Conservation (phyloP, 129 eudicot species). For the Flaveria sonorensis region DNA sequence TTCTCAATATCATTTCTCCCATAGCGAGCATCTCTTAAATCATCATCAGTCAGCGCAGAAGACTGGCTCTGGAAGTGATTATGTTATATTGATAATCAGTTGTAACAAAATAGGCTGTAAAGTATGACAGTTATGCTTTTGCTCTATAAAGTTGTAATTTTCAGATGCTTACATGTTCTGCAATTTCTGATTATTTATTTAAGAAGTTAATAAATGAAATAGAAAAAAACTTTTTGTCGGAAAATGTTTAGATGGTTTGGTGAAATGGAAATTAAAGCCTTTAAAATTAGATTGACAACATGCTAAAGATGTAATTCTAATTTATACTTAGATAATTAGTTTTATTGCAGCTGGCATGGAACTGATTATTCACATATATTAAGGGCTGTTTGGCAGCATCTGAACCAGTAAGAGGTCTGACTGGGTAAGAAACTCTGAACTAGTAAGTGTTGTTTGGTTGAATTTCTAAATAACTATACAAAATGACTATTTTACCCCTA, state of each 20-base stretch:
- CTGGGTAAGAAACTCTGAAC: too few relatives aligned
- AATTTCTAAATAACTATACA: too few relatives aligned
- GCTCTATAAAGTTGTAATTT: background rate
- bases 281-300: background rate
- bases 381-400: too few relatives aligned
- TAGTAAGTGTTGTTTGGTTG: too few relatives aligned
- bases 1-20: slow-evolving; percentile 59
- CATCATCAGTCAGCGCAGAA: slow-evolving; percentile 85
- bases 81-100: background rate
- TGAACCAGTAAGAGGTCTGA: too few relatives aligned
- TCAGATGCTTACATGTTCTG: background rate
- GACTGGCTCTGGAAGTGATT: slow-evolving; percentile 70
- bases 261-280: background rate
- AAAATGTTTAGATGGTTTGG: background rate
- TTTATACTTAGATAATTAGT: background rate
- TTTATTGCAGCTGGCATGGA: background rate
- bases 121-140: background rate
- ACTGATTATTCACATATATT: background rate
- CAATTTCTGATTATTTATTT: background rate
- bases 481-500: too few relatives aligned
- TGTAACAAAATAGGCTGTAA: background rate
- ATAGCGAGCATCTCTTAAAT: slow-evolving; percentile 51
- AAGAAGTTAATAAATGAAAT: too few relatives aligned
- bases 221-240: background rate
- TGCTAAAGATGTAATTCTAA: slow-evolving; percentile 6